phyloP scores from a whole-genome alignment of 2,329 filamentous ascomycete genomes.

The Thelonectria rubi region DNA sequence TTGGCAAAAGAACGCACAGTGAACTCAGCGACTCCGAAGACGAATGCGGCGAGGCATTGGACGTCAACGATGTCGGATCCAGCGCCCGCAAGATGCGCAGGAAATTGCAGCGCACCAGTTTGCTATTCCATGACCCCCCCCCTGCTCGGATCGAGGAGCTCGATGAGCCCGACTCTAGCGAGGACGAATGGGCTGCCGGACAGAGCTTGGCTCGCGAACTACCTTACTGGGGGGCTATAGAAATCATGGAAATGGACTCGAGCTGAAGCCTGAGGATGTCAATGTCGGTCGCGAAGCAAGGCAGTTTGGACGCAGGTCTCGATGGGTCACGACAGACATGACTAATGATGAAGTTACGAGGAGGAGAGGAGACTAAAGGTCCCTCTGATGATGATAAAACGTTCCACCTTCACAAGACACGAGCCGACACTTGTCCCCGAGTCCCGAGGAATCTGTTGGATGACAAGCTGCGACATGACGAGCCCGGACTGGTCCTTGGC shows the following conservation, averaged over 20 bases:
- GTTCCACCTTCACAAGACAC: slow-evolving; percentile 37
- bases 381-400: slow-evolving; percentile 40
- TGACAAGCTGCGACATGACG: slow-evolving; percentile 26
- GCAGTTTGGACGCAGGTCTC: slow-evolving; percentile 21
- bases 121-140: slow-evolving; percentile 61
- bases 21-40: slow-evolving; percentile 61
- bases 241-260: slow-evolving; percentile 61
- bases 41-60: slow-evolving; percentile 51
- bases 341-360: slow-evolving; percentile 42
- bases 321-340: slow-evolving; percentile 32
- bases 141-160: slow-evolving; percentile 62
- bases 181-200: slow-evolving; percentile 53
- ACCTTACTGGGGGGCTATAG: slow-evolving; percentile 59
- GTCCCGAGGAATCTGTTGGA: slow-evolving; percentile 23
- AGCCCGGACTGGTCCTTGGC: slow-evolving; percentile 12
- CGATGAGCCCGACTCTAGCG: slow-evolving; percentile 61
- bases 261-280: slow-evolving; percentile 33
- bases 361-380: slow-evolving; percentile 35
- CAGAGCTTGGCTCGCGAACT: slow-evolving; percentile 58
- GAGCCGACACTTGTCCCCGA: slow-evolving; percentile 33
- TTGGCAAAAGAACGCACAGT: slow-evolving; percentile 63
- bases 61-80: slow-evolving; percentile 55
- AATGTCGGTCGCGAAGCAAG: slow-evolving; percentile 30
- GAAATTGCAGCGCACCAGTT: slow-evolving; percentile 56
- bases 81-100: slow-evolving; percentile 59